Evolutionary conservation across 805 yeast genomes (phyloP).

Genomic region (Tetrapisispora phaffii): DNA sequence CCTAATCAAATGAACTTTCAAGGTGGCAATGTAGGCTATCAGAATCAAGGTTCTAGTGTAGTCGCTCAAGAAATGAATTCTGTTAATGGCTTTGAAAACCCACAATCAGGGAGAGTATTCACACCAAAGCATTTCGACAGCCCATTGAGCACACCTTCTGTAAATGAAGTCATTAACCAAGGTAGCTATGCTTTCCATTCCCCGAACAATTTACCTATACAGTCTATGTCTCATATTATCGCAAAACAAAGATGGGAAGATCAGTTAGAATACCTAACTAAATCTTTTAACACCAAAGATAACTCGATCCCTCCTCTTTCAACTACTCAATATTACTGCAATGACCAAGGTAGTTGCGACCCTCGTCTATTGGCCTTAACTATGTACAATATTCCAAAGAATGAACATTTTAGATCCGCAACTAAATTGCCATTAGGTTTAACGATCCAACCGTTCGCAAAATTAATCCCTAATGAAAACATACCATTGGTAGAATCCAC

Average conservation of each 20-base stretch:
- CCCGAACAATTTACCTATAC: slow-evolving; percentile 4
- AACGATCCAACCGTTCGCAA: slow-evolving; percentile 75
- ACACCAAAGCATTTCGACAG: slow-evolving; percentile 11
- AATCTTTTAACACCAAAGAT: slow-evolving; percentile 59
- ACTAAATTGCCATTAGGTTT: slow-evolving; percentile 74
- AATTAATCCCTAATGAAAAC: slow-evolving; percentile 37
- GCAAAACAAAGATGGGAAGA: slow-evolving; percentile 29
- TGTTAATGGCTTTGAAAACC: not conserved
- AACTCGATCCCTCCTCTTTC: slow-evolving; percentile 70
- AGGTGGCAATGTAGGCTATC: not conserved
- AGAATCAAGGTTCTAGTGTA: not conserved
- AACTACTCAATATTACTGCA: slow-evolving; percentile 52
- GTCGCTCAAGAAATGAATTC: not conserved
- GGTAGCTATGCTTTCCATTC: slow-evolving; percentile 3
- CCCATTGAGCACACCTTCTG: slow-evolving; percentile 4
- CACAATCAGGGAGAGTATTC: slow-evolving; percentile 4
- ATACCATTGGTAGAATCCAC: slow-evolving; percentile 30
- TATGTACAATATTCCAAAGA: slow-evolving; percentile 70
- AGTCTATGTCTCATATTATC: slow-evolving; percentile 23
- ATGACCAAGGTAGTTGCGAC: slow-evolving; percentile 76
- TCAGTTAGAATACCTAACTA: slow-evolving; percentile 31
- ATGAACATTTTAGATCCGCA: slow-evolving; percentile 56
- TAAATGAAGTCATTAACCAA: slow-evolving; percentile 1
- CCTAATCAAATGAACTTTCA: not conserved
- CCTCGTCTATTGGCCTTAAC: slow-evolving; percentile 70